phyloP scores from a whole-genome alignment of 208 protist genomes.

The Leishmania aethiopica region DNA sequence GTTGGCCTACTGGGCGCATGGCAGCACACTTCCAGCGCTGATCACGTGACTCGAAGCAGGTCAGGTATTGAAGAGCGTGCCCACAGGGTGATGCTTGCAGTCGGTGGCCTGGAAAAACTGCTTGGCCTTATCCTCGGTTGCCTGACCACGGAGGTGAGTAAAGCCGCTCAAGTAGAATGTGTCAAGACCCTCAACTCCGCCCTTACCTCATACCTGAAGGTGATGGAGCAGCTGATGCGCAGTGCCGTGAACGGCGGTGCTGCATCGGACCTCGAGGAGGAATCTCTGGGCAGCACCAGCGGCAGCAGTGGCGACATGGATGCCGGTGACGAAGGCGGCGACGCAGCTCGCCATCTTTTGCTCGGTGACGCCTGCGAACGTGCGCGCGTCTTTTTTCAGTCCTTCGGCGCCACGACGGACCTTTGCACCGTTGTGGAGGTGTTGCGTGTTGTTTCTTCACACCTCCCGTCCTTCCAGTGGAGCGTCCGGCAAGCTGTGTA shows the following conservation, averaged over 20 bases:
- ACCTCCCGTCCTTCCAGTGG: conserved; percentile 19
- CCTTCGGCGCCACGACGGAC: conserved; percentile 7
- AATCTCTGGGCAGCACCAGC: conserved; percentile 9
- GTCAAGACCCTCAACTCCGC: conserved; percentile 26
- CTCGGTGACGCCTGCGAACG: not conserved
- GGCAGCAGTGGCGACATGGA: conserved; percentile 1
- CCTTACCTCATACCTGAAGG: conserved; percentile 10
- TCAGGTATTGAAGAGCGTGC: conserved; percentile 1
- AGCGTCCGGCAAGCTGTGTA: conserved; percentile 30
- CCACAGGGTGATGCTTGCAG: conserved; percentile 5
- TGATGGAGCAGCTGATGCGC: not conserved
- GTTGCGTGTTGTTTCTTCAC: conserved; percentile 2
- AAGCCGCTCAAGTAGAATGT: conserved; percentile 44
- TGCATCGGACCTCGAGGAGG: conserved; percentile 13
- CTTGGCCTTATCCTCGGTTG: conserved; percentile 23
- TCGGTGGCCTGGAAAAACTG: conserved; percentile 13
- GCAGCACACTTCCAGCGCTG: not conserved
- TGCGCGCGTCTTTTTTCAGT: conserved; percentile 7
- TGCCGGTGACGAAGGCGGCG: not conserved
- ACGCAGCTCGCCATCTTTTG: not conserved
- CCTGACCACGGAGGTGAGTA: conserved; percentile 32
- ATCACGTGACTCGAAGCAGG: not conserved
- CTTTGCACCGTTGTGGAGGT: conserved; percentile 9
- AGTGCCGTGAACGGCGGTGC: not conserved
- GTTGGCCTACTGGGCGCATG: conserved; percentile 16